These are phyloP conservation scores for Penicillium soppii DNA, from an alignment of 495 filamentous ascomycete genomes.

Conservation along the genomic window DNA sequence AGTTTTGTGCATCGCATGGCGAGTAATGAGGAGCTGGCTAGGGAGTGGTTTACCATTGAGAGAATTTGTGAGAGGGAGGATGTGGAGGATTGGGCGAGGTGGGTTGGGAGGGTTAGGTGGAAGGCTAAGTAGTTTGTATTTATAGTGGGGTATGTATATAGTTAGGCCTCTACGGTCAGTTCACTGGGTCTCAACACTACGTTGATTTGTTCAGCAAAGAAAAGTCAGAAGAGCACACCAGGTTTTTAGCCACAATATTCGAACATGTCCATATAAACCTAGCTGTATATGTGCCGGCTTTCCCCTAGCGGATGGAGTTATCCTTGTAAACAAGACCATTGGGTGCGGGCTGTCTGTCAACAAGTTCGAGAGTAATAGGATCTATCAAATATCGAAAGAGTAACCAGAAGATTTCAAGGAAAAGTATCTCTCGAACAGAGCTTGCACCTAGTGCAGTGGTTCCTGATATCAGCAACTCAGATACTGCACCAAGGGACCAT, in stretches of 20 bases:
- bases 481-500: neutral
- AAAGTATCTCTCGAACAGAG: neutral
- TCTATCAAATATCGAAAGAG: slow-evolving; percentile 8
- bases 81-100: slow-evolving; percentile 66
- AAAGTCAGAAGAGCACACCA: too few species aligned
- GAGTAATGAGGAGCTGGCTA: slow-evolving; percentile 76
- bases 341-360: too few species aligned
- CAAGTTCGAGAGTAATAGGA: too few species aligned
- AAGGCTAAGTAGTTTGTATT: slow-evolving; percentile 46
- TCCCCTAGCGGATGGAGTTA: too few species aligned
- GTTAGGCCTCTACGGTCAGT: too few species aligned
- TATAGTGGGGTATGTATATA: too few species aligned
- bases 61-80: slow-evolving; percentile 67
- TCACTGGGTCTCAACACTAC: too few species aligned
- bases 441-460: slow-evolving; percentile 1
- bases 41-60: slow-evolving; percentile 71
- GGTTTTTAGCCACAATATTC: too few species aligned
- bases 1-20: slow-evolving; percentile 77
- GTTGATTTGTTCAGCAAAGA: too few species aligned
- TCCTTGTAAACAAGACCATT: too few species aligned
- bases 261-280: too few species aligned
- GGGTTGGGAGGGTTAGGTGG: slow-evolving; percentile 66
- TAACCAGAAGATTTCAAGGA: neutral
- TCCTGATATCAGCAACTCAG: slow-evolving; percentile 1
- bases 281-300: too few species aligned